Conservation (phyloP, 108 stramenopile genomes). For the Skeletonema costatum region DNA sequence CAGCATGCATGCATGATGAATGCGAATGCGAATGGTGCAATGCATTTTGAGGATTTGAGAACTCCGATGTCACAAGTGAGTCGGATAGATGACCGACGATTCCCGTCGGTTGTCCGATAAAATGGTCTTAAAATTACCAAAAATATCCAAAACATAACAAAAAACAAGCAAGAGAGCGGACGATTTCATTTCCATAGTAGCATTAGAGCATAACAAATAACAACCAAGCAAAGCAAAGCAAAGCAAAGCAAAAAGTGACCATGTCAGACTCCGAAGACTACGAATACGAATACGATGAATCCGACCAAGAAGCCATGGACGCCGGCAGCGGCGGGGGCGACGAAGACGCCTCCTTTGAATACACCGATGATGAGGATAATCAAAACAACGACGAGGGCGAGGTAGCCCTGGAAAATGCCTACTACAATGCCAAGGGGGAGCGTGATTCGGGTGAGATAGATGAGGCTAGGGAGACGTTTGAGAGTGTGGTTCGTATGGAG, state of each 20-base stretch:
- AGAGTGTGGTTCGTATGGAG: slow-evolving; percentile 64
- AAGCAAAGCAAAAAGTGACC: background rate
- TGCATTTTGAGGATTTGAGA: too few relatives aligned
- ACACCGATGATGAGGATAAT: slow-evolving; percentile 85
- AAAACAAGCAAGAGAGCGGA: too few relatives aligned
- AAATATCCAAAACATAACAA: too few relatives aligned
- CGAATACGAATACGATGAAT: slow-evolving; percentile 57
- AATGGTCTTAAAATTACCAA: too few relatives aligned
- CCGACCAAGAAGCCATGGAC: slow-evolving; percentile 21
- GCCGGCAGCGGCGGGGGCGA: slow-evolving; percentile 53
- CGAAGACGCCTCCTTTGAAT: slow-evolving; percentile 83
- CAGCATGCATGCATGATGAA: too few relatives aligned
- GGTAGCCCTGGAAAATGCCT: slow-evolving; percentile 83
- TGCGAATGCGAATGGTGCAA: too few relatives aligned
- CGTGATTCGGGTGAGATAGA: slow-evolving; percentile 58
- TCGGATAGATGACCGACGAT: too few relatives aligned
- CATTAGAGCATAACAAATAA: background rate
- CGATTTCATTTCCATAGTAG: too few relatives aligned
- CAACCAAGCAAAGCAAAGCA: background rate
- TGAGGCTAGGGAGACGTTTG: slow-evolving; percentile 76
- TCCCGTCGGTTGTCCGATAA: too few relatives aligned
- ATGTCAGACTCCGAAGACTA: slow-evolving; percentile 55
- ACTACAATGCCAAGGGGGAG: slow-evolving; percentile 91
- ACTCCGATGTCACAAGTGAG: too few relatives aligned
- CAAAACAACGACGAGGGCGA: slow-evolving; percentile 75